Evolutionary conservation across 2,329 filamentous ascomycete genomes (phyloP), one percentile per base, ranked within the genome.

Genomic region (Simplicillium sp.): DNA sequence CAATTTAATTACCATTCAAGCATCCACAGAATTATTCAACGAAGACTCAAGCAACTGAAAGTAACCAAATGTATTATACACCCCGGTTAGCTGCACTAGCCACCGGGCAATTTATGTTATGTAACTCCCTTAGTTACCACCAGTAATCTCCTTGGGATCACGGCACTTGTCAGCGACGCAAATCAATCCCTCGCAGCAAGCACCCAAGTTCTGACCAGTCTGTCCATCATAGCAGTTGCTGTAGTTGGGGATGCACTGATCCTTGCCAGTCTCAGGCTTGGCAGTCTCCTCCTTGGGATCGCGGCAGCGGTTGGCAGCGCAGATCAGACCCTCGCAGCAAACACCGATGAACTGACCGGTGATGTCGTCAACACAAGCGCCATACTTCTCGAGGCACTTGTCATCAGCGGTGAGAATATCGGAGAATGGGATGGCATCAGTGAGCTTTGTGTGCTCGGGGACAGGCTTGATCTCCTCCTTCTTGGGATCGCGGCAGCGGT

Each of bases 61-160:
- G 20, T 25, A 25, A 25, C 5, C 9, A 34, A 44, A 52, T 34
- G 35, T 40, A 4, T 45, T 41, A n/a, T 32, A 7, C 8, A 42
- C 5, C 20, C 20, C 20, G 20, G 20, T 25, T 25, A 25, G 20
- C 20, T 25, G 20, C 20, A 25, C 20, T 25, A 25, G 20, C 20
- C 20, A 25, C 20, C 20, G 20, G 9, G 20, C 9, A 25, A 25
- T 25, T 9, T 25, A 25, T 25, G 20, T 25, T n/a, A n/a, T n/a
- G n/a, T n/a, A n/a, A n/a, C n/a, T n/a, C 20, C 6, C 20, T 25
- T 25, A 25, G 20, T 25, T 25, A 25, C 20, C 20, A 25, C 20
- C 31, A 15, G 31, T 33, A 7, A 33, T n/a, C 31, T 33, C 31
- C 31, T 33, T 33, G 31, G 31, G 31, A 11, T 33, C 31, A 15